Base-by-base conservation (phyloP, 345 rosid genomes). In the Mangifera indica region DNA sequence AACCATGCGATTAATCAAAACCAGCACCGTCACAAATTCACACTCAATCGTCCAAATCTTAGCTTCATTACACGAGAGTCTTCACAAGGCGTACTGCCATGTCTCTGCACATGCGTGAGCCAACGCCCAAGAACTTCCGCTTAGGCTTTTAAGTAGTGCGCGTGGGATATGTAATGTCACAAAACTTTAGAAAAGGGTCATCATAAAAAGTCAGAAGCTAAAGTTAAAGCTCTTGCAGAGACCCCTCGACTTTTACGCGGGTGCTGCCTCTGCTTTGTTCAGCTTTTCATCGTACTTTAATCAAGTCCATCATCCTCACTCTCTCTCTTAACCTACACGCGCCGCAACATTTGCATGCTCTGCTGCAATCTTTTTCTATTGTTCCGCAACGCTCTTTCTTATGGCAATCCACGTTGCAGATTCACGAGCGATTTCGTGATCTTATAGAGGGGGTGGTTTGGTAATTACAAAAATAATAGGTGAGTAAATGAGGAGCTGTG, bases 211-310 rank as follows among this genome's bases (percentile, higher is more conserved):
- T 37, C 7, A 53, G 74, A 57, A 48, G 24, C 72, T 42, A 59
- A 73, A 74, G 83, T 17, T 15, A 9, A 0, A 60, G 48, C 66
- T 63, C 61, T 59, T 2, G 57, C 71, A 52, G 76, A 49, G 74
- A 77, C 55, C 87, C 83, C 89, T 86, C 89, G 87, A 82, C 87
- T 84, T 86, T 86, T 86, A 72, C 87, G 89, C 86, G 84, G 84
- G 87, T 57, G 78, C 70, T 45, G 46, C 42, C 12, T 66, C 44
- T 74, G 67, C 71, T 64, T 45, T 58, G 46, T 17, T 63, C 81
- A 78, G 87, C 78, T 81, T 86, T 82, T 86, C 87, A 84, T 86
- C 87, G 87, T 84, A 86, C 87, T 51, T 75, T 78, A 34, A 78
- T 82, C 89, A 72, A 61, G 77, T 80, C 86, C 77, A 72, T 57